A percentile compares a stretch with the other conserved stretches of the same genome.
These are phyloP conservation scores for Grosmannia clavigera DNA, from an alignment of 2,329 filamentous ascomycete genomes.

Conservation along the genomic window DNA sequence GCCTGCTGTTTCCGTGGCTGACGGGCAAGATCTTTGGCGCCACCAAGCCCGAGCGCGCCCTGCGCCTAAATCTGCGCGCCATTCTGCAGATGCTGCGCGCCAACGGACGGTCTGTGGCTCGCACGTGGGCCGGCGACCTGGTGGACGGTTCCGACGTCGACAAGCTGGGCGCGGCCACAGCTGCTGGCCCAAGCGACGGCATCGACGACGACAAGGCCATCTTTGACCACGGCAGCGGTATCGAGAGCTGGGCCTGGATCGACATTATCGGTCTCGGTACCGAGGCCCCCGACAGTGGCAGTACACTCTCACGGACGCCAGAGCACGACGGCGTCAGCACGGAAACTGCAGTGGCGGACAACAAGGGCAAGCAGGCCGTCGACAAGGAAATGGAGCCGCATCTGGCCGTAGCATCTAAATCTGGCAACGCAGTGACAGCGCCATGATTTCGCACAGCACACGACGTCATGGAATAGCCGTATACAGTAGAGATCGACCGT, in stretches of 20 bases:
- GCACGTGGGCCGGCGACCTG: slow-evolving; percentile 37
- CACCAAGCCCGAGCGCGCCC: slow-evolving; percentile 43
- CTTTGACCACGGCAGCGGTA: slow-evolving; percentile 28
- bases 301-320: slow-evolving; percentile 9
- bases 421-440: not conserved
- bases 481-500: not conserved
- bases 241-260: slow-evolving; percentile 41
- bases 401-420: not conserved
- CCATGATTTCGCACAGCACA: not conserved
- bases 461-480: not conserved
- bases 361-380: slow-evolving; percentile 21
- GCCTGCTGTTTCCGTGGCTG: slow-evolving; percentile 64
- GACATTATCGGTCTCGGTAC: slow-evolving; percentile 37
- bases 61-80: slow-evolving; percentile 47
- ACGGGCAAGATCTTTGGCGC: slow-evolving; percentile 45
- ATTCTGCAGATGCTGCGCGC: slow-evolving; percentile 42
- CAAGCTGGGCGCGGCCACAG: slow-evolving; percentile 18
- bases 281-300: slow-evolving; percentile 10
- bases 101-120: slow-evolving; percentile 34
- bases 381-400: slow-evolving; percentile 23
- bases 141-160: slow-evolving; percentile 31
- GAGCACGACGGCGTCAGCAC: slow-evolving; percentile 8
- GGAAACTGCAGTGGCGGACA: slow-evolving; percentile 9
- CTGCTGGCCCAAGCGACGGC: slow-evolving; percentile 20
- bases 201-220: slow-evolving; percentile 38